phyloP scores from a whole-genome alignment of 1,284 basidiomycete species.

The Amylostereum chailletii region DNA sequence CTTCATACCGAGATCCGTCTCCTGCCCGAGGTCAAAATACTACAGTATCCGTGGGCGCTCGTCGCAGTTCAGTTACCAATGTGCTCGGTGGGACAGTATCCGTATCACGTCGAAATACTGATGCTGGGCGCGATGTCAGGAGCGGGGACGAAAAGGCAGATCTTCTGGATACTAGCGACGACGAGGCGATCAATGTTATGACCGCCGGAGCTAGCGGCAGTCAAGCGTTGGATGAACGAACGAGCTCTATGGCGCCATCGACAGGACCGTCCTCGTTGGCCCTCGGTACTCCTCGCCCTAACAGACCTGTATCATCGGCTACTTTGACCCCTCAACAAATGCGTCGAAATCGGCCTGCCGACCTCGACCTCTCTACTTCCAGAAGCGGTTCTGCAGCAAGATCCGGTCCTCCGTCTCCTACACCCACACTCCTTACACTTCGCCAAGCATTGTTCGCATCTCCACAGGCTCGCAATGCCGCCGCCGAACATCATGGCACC shows the following conservation, averaged over 20 bases:
- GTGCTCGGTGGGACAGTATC: constrained; percentile 39
- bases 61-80: constrained; percentile 15
- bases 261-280: constrained; percentile 17
- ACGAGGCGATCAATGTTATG: constrained; percentile 73
- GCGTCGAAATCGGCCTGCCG: constrained; percentile 52
- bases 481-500: constrained; percentile 21
- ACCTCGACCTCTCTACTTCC: constrained; percentile 48
- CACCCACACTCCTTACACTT: constrained; percentile 53
- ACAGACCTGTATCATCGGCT: constrained; percentile 20
- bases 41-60: constrained; percentile 18
- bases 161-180: constrained; percentile 67
- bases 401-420: constrained; percentile 41
- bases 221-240: constrained; percentile 72
- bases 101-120: constrained; percentile 20
- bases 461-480: constrained; percentile 12
- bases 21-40: constrained; percentile 16
- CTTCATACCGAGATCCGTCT: background rate
- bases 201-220: constrained; percentile 72
- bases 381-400: constrained; percentile 29
- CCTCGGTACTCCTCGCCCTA: constrained; percentile 11
- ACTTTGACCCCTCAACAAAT: constrained; percentile 18
- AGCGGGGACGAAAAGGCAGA: constrained; percentile 49
- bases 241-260: constrained; percentile 43
- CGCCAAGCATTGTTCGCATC: constrained; percentile 40
- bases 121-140: constrained; percentile 16